Base-by-base conservation (phyloP, 2,329 filamentous ascomycete genomes). In the Onygena corvina region DNA sequence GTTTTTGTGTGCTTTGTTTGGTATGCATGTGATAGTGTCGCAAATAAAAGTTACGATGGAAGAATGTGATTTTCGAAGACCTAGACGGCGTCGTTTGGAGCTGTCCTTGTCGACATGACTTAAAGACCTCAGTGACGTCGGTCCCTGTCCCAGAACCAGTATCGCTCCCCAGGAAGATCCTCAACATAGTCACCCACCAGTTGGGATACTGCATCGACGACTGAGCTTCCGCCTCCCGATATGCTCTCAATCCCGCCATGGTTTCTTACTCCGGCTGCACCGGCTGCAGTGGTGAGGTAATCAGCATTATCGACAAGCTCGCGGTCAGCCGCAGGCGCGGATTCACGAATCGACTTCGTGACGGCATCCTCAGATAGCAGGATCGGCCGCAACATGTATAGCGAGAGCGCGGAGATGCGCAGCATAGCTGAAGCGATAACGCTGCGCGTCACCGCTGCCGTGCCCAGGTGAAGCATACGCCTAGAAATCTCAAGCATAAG, bases 371-470 rank as follows among this genome's bases (percentile, higher is more conserved):
- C 58, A 7, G 68, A 57, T 0, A 73, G 54, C 20, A 69, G 69
- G n/a, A 84, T 65, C 18, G 36, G 36, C 5, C 25, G 18, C 1
- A 83, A 60, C 4, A 80, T 60, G 56, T 86, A 84, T 66, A 90
- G 93, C 3, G 82, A 58, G 1, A 14, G 5, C 9, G 36, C 18
- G 9, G 36, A 40, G 8, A 40, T 11, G 54, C 78, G 77, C 52
- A 93, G 76, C 50, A 94, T 77, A 12, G 81, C 64, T 23, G 76
- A 73, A 62, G 94, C 85, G 6, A 92, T 76, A 3, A 77, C 69
- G 50, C 90, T 85, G 66, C 94, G 94, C 51, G 85, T 79, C 48
- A 90, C 70, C 85, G 94, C 94, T 1, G 87, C 90, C 47, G 88
- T 76, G 0, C 88, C 88, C 59, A 94, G 87, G 18, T 80, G 81